Evolutionary conservation across 805 yeast species (phyloP), one percentile per base, ranked within the genome.

Genomic region (Lipomyces sp.): DNA sequence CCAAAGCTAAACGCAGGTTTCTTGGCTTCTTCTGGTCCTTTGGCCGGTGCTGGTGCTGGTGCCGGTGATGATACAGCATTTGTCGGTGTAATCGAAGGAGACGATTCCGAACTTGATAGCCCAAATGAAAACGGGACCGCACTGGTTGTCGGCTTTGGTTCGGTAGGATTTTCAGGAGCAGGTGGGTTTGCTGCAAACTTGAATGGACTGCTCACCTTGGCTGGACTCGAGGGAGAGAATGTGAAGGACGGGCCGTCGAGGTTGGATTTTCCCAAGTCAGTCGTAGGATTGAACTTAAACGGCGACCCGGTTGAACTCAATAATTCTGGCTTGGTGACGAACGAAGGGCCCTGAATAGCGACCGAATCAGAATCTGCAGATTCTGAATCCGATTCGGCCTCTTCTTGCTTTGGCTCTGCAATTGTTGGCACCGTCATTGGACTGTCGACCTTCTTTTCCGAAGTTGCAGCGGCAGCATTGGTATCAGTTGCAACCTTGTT

Each of bases 331-430:
- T 29, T 13, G 15, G 57, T 35, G 24, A 29, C 29, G 30, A 64
- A 64, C 6, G 53, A 18, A 1, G 67, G 67, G 11, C 67, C 67
- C n/a, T 64, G 55, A n/a, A 63, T 63, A 10, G 57, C 37, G 30
- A 60, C 35, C 10, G 58, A 48, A 54, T 59, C 60, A 11, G 59
- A 58, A 33, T 55, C 35, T 7, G 56, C 64, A 11, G 59, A 59
- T 3, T 59, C 62, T 8, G 62, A 37, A 37, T 48, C 64, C 6
- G 55, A 42, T 48, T 37, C 35, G 32, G 30, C 11, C 54, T 61
- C 60, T 24, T 55, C 32, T 11, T 55, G 4, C 24, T 24, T 39
- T 39, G 33, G 29, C 11, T 33, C 37, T 18, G 24, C 51, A 42
- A 37, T 53, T 30, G 48, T 39, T 37, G 60, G n/a, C 45, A 30